Conservation (phyloP, 148 eudicot genomes). For the Cornus kousa region DNA sequence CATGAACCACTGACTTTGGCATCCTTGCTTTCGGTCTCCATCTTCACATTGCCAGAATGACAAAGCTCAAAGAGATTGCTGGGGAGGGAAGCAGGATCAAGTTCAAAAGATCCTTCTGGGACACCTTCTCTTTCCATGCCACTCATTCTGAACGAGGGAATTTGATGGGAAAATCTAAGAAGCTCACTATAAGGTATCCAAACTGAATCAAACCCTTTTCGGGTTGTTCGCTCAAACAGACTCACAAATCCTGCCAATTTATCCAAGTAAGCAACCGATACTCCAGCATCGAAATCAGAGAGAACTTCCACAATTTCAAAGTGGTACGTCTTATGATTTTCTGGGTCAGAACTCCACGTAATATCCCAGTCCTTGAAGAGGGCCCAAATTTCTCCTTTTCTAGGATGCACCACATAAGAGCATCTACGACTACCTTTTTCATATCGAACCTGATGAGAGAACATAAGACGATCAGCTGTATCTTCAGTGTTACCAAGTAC, state of each 20-base stretch:
- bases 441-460: slow-evolving; percentile 38
- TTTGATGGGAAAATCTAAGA: slow-evolving; percentile 39
- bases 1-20: neutral
- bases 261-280: slow-evolving; percentile 29
- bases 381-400: slow-evolving; percentile 48
- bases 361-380: slow-evolving; percentile 45
- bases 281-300: slow-evolving; percentile 27
- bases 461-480: slow-evolving; percentile 12
- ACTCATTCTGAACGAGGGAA: slow-evolving; percentile 31
- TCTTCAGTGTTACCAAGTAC: slow-evolving; percentile 20
- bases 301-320: slow-evolving; percentile 45
- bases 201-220: slow-evolving; percentile 5
- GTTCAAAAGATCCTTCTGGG: slow-evolving; percentile 41
- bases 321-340: slow-evolving; percentile 22
- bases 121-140: slow-evolving; percentile 38
- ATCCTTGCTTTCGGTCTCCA: slow-evolving; percentile 13
- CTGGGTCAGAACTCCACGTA: slow-evolving; percentile 32
- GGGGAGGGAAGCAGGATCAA: slow-evolving; percentile 41
- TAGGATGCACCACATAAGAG: slow-evolving; percentile 30
- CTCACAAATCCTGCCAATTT: slow-evolving; percentile 43
- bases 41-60: slow-evolving; percentile 6
- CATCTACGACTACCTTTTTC: slow-evolving; percentile 25
- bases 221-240: slow-evolving; percentile 21
- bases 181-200: slow-evolving; percentile 24
- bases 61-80: slow-evolving; percentile 11